Conservation (phyloP, 495 filamentous ascomycete species). For the Aspergillus sparsus region DNA sequence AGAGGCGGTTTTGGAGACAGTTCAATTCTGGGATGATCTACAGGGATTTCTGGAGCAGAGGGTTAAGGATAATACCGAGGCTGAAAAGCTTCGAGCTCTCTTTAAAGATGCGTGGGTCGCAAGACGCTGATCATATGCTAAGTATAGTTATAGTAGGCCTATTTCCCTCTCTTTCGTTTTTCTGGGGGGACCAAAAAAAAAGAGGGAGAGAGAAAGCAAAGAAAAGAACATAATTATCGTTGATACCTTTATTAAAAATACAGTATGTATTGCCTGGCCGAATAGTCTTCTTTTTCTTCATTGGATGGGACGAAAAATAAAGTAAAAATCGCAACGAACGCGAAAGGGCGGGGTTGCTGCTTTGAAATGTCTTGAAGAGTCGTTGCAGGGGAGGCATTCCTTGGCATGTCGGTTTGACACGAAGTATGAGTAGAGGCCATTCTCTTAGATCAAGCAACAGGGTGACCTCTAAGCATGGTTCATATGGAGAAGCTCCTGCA, state of each 20-base stretch:
- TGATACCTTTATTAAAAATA: conserved; percentile 8
- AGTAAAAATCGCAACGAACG: not conserved
- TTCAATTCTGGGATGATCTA: conserved; percentile 87
- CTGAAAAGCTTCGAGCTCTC: conserved; percentile 59
- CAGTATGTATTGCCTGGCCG: not conserved
- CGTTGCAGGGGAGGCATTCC: too few relatives aligned
- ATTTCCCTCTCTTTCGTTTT: not conserved
- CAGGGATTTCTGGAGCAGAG: conserved; percentile 76
- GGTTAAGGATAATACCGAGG: conserved; percentile 69
- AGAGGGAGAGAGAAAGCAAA: not conserved
- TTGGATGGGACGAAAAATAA: not conserved
- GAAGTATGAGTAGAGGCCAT: too few relatives aligned
- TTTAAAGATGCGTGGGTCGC: conserved; percentile 72
- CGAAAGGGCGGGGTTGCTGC: too few relatives aligned
- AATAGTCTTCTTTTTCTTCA: not conserved
- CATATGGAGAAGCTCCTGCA: conserved; percentile 13
- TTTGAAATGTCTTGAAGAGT: too few relatives aligned
- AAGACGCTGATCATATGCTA: conserved; percentile 21
- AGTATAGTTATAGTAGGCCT: conserved; percentile 9
- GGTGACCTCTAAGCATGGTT: conserved; percentile 7
- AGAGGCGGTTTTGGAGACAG: conserved; percentile 60
- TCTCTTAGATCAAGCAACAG: not conserved
- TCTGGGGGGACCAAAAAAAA: too few relatives aligned
- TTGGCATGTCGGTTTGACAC: too few relatives aligned
- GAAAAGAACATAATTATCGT: not conserved